Conservation (phyloP, 2,329 filamentous ascomycete genomes). For the Elsinoe perseae region DNA sequence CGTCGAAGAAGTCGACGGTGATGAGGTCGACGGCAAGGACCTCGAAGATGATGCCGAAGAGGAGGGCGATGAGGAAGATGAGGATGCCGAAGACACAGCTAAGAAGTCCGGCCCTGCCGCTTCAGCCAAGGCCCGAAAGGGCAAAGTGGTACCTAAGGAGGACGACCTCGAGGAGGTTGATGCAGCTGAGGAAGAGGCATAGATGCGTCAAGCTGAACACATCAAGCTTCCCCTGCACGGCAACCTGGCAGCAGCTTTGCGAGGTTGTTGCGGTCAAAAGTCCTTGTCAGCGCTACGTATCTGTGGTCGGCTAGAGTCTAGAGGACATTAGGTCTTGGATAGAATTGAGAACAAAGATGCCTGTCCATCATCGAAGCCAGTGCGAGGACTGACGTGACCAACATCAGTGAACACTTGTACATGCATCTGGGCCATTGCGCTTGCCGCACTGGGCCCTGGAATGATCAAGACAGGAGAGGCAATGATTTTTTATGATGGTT, state of each 20-base stretch:
- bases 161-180: constrained; percentile 27
- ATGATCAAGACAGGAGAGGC: not conserved
- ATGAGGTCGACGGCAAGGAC: constrained; percentile 22
- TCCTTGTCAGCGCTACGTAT: not conserved
- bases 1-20: constrained; percentile 22
- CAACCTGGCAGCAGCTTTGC: not conserved
- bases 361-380: not conserved
- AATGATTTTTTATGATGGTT: not conserved
- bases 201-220: not conserved
- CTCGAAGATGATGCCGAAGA: constrained; percentile 19
- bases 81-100: constrained; percentile 25
- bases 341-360: constrained; percentile 6
- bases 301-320: not conserved
- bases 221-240: not conserved
- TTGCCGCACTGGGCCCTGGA: not conserved
- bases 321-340: constrained; percentile 3
- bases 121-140: constrained; percentile 26
- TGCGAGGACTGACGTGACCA: not conserved
- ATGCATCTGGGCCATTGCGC: not conserved
- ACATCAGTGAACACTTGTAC: not conserved
- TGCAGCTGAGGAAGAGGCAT: constrained; percentile 16
- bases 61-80: constrained; percentile 19
- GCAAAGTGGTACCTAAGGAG: constrained; percentile 27
- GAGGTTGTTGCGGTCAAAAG: not conserved
- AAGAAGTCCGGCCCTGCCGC: constrained; percentile 25